A percentile compares a stretch with the other conserved stretches of the same genome.
phyloP scores from a whole-genome alignment of 2,329 filamentous ascomycete genomes.

The Pseudogymnoascus sp. region DNA sequence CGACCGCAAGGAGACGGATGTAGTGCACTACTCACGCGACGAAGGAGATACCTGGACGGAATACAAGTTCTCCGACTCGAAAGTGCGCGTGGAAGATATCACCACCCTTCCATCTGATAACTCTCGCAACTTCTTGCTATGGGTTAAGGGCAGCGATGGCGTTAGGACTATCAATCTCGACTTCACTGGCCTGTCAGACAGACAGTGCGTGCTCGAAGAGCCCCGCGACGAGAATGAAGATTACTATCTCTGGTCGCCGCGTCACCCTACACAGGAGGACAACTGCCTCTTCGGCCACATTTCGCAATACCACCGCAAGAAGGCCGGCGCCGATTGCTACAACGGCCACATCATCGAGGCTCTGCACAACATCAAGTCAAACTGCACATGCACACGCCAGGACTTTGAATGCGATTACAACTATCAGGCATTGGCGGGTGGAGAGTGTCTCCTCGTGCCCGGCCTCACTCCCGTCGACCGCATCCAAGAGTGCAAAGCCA shows the following conservation, averaged over 20 bases:
- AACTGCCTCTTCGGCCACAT: slow-evolving; percentile 91
- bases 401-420: slow-evolving; percentile 99
- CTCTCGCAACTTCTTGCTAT: slow-evolving; percentile 85
- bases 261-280: slow-evolving; percentile 69
- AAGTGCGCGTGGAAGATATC: slow-evolving; percentile 70
- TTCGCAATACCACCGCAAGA: slow-evolving; percentile 86
- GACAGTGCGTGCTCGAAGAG: slow-evolving; percentile 64
- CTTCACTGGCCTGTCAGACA: slow-evolving; percentile 73
- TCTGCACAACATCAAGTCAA: slow-evolving; percentile 61
- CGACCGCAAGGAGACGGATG: slow-evolving; percentile 60
- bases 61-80: slow-evolving; percentile 64
- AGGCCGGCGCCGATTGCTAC: slow-evolving; percentile 69
- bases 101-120: slow-evolving; percentile 84
- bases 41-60: slow-evolving; percentile 75
- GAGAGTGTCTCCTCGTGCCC: slow-evolving; percentile 68
- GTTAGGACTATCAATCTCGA: slow-evolving; percentile 78
- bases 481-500: slow-evolving; percentile 47
- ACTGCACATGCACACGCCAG: slow-evolving; percentile 75
- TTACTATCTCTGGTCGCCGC: slow-evolving; percentile 82
- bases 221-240: slow-evolving; percentile 54
- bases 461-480: slow-evolving; percentile 63
- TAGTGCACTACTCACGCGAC: slow-evolving; percentile 70
- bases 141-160: slow-evolving; percentile 58
- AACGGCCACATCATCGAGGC: slow-evolving; percentile 68
- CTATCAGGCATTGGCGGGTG: slow-evolving; percentile 71